Evolutionary conservation across 179 eudicot species (phyloP).

Genomic region (Amaranthus tricolor): DNA sequence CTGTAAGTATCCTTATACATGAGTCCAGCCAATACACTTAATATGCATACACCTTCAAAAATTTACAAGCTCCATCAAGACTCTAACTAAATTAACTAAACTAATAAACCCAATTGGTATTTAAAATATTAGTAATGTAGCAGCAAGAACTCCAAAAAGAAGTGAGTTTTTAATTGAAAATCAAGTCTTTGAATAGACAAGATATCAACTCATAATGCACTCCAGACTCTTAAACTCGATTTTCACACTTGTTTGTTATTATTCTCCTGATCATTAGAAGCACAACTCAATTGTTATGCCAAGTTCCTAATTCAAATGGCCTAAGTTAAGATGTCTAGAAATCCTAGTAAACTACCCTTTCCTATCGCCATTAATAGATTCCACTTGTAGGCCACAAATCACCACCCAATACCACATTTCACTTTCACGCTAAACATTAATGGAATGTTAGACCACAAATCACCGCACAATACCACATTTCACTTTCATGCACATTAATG

Average conservation of each 20-base stretch:
- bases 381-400: no score
- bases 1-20: no score
- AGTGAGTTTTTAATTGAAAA: no score
- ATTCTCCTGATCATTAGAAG: background rate
- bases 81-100: no score
- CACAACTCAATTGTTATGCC: background rate
- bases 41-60: no score
- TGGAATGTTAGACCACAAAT: background rate
- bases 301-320: background rate
- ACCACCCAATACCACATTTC: background rate
- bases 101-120: no score
- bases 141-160: no score
- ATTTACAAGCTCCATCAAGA: no score
- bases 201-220: background rate
- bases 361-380: background rate
- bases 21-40: no score
- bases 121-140: no score
- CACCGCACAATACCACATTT: background rate
- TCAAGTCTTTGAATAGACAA: no score
- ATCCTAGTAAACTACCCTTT: background rate
- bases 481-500: background rate
- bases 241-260: background rate
- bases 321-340: background rate
- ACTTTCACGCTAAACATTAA: background rate
- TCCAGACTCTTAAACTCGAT: background rate